Evolutionary conservation across 1,284 basidiomycete species (phyloP), one percentile per base, ranked within the genome.

Genomic region (Ustilago bromivora): DNA sequence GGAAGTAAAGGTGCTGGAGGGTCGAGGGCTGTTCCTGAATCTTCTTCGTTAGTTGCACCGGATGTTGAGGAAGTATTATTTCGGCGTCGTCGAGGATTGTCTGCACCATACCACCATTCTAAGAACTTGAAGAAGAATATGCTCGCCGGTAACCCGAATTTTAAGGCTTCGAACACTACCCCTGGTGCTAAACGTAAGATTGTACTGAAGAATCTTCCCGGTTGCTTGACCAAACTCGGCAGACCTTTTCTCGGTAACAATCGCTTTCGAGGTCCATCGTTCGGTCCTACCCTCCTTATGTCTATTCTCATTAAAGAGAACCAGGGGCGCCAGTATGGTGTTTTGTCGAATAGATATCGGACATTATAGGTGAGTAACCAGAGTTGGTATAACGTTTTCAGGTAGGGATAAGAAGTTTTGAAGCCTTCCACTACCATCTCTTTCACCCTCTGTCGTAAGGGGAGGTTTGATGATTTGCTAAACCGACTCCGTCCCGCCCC

Each of bases 91-190:
- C 82, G 65, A 0, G 96, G 95, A 3, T 96, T 98, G 35, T 91
- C 90, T 10, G 96, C 94, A 17, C 95, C 96, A 87, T 98, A 99
- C 96, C 97, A 99, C 96, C 97, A 99, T 87, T 99, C 95, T 36
- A 98, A 89, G 87, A 99, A 96, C 87, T 97, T 98, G 89, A 99
- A 90, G 85, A 95, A 92, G 87, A 99, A 97, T 71, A 99, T 96
- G 40, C 94, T 92, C 4, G 93, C 93, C 2, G 97, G 95, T 11
- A 97, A 90, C 15, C 96, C 89, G 53, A 96, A 88, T 77, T 92
- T 91, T 54, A 96, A 88, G 2, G 70, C 76, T 61, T 87, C 87
- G 53, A 86, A 82, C 15, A 81, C 41, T 32, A 69, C 31, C 12
- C 71, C 78, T 1, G 80, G 80, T 9, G 63, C 43, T 31, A 84